Evolutionary conservation across 352 stramenopile genomes (phyloP), one percentile per base, ranked within the genome.

Genomic region (Globisporangium irregulare): DNA sequence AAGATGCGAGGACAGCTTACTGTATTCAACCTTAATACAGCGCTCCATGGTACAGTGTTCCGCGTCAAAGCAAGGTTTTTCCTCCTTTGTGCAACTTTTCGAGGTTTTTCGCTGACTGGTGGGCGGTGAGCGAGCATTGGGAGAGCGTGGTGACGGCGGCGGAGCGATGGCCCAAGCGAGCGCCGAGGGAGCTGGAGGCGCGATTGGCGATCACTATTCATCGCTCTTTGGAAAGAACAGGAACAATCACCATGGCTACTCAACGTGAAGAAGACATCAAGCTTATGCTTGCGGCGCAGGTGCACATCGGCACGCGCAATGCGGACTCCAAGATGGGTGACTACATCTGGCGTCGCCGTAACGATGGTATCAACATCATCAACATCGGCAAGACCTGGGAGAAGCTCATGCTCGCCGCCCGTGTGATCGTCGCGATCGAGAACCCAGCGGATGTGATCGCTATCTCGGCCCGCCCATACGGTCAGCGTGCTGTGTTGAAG

Each of bases 341-440:
- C 65, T 99, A 99, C 96, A 99, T 99, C 86, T 99, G 97, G 97
- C 95, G 97, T 73, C 97, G 98, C 73, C 96, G 97, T 69, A 98
- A 98, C 78, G 97, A 99, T 79, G 98, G 92, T 69, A 97, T 99
- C 73, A 95, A 99, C 93, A 99, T 99, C 84, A 98, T 99, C 75
- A 99, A 99, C 95, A 93, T 99, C 64, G 95, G 95, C 77, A 98
- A 99, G 92, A 99, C 98, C 61, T 99, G 97, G 96, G 98, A 99
- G 90, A 99, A 99, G 94, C 81, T 99, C 72, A 97, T 99, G 82
- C 92, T 99, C 51, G 98, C 98, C 57, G 98, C 98, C 56, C 97
- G 98, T 80, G 97, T 99, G 73, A 99, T 99, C 79, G 97, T 98
- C 46, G 96, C 98, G 73, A 99, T 99, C 77, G 98, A 99, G 86